Evolutionary conservation across 2,329 filamentous ascomycete species (phyloP).

Genomic region (Chaetomiaceae sp.): DNA sequence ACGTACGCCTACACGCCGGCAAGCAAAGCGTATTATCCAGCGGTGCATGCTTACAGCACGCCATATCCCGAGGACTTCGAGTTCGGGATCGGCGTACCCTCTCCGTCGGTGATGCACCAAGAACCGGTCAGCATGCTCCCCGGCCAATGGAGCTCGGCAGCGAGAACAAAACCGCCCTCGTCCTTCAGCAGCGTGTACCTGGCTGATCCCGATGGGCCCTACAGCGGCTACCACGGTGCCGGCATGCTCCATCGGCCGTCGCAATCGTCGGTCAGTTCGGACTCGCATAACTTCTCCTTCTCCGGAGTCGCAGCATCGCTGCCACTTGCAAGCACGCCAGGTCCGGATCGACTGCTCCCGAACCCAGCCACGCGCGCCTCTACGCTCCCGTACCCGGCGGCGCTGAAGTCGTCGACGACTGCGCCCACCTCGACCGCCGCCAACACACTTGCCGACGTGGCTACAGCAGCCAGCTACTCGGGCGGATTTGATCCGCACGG

Average conservation of each 20-base stretch:
- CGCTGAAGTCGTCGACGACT: constrained; percentile 18
- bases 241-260: constrained; percentile 31
- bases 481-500: constrained; percentile 15
- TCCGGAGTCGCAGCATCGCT: constrained; percentile 37
- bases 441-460: constrained; percentile 26
- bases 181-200: constrained; percentile 29
- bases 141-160: constrained; percentile 27
- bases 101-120: constrained; percentile 32
- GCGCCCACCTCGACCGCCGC: constrained; percentile 5
- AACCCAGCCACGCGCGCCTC: constrained; percentile 31
- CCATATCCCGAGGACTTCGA: constrained; percentile 28
- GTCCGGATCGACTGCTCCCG: constrained; percentile 30
- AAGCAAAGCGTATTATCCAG: constrained; percentile 31
- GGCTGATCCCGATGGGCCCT: constrained; percentile 28
- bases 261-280: constrained; percentile 23
- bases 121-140: constrained; percentile 31
- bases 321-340: constrained; percentile 27
- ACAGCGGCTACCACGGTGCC: constrained; percentile 29
- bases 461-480: constrained; percentile 24
- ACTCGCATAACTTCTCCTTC: constrained; percentile 36
- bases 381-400: constrained; percentile 24
- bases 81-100: constrained; percentile 27
- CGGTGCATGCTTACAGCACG: constrained; percentile 30
- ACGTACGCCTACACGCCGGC: constrained; percentile 27
- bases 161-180: constrained; percentile 6